Percentiles rank a stretch among this genome's conserved stretches.
phyloP scores from a whole-genome alignment of 2,329 filamentous ascomycete species.

The Leptographium procerum region DNA sequence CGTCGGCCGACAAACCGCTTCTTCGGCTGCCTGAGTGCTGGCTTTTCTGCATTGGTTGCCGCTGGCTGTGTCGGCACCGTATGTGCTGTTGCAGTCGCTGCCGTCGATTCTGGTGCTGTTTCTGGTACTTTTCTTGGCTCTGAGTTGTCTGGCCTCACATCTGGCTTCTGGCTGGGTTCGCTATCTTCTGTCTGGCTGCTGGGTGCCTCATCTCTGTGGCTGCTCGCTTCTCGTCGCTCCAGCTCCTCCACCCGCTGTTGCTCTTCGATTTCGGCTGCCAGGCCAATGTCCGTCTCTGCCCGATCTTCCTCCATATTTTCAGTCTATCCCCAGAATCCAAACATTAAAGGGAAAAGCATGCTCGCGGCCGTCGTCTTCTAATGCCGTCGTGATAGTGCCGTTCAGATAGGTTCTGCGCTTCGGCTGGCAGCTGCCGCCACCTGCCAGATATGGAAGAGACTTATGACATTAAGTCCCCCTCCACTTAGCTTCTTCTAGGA shows the following conservation, averaged over 20 bases:
- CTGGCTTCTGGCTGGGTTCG: too few relatives aligned
- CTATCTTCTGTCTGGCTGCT: background rate
- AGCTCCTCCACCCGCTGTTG: constrained; percentile 21
- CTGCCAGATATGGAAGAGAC: constrained; percentile 1
- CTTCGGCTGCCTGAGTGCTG: constrained; percentile 59
- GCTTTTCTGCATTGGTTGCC: constrained; percentile 1
- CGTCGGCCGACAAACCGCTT: constrained; percentile 84
- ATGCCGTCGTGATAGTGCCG: background rate
- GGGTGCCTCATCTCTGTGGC: background rate
- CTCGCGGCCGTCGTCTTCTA: background rate
- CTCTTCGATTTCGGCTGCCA: constrained; percentile 52
- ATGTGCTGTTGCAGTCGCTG: background rate
- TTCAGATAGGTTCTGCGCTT: background rate
- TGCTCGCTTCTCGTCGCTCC: constrained; percentile 4
- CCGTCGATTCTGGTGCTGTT: background rate
- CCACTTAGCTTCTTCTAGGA: background rate
- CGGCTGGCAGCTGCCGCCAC: constrained; percentile 5
- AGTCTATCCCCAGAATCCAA: background rate
- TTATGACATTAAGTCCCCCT: background rate
- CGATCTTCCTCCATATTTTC: constrained; percentile 63
- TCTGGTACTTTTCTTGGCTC: background rate
- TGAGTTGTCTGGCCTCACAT: too few relatives aligned
- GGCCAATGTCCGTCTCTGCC: constrained; percentile 56
- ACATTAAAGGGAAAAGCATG: background rate
- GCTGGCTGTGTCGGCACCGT: background rate